Conservation (phyloP, 306 rosid genomes). For the Dalbergia cultrata region DNA sequence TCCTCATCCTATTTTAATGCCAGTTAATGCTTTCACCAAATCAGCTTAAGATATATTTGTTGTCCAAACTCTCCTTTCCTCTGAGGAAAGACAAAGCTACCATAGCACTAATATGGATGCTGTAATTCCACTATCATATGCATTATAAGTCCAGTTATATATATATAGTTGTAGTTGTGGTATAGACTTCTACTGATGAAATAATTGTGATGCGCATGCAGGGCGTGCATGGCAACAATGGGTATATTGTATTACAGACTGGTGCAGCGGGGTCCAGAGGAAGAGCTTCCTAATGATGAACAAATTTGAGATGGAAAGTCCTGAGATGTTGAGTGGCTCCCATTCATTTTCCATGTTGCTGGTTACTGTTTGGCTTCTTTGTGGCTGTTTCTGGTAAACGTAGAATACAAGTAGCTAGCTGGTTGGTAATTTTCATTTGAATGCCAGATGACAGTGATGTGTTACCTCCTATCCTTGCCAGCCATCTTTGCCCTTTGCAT, state of each 20-base stretch:
- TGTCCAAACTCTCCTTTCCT: neutral
- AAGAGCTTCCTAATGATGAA: conserved; percentile 66
- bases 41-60: neutral
- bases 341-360: conserved; percentile 41
- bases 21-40: conserved; percentile 3
- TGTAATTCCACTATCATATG: neutral
- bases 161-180: conserved; percentile 1
- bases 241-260: conserved; percentile 99
- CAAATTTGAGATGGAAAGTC: conserved; percentile 53
- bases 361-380: conserved; percentile 54
- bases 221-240: conserved; percentile 99
- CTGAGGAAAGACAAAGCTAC: conserved; percentile 16
- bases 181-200: conserved; percentile 43
- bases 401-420: conserved; percentile 43
- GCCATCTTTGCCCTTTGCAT: conserved; percentile 21
- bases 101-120: neutral
- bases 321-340: conserved; percentile 48
- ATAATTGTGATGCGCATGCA: conserved; percentile 53
- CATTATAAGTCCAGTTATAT: conserved; percentile 16
- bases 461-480: conserved; percentile 51
- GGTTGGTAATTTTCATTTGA: conserved; percentile 57
- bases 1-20: conserved; percentile 28
- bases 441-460: conserved; percentile 42
- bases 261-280: conserved; percentile 78
- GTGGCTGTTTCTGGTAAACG: conserved; percentile 45